phyloP scores from a whole-genome alignment of 2,329 filamentous ascomycete species.

The Aureobasidium sp. region DNA sequence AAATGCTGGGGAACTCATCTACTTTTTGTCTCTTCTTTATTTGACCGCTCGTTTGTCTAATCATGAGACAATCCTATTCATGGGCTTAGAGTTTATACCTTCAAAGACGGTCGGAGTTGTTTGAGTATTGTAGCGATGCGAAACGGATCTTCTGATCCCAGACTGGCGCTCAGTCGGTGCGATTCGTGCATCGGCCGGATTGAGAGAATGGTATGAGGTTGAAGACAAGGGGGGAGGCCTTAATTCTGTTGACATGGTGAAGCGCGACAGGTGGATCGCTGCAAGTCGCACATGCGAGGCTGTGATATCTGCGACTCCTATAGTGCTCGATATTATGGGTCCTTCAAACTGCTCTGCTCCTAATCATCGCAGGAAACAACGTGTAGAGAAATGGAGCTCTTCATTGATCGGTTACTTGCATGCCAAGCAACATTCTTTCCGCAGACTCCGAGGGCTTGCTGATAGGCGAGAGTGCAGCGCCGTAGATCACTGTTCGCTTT shows the following conservation, averaged over 20 bases:
- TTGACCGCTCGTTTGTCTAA: neutral
- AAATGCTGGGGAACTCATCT: neutral
- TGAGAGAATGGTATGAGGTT: conserved; percentile 4
- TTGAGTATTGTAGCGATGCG: neutral
- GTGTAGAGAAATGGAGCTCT: neutral
- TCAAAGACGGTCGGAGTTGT: neutral
- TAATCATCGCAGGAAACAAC: neutral
- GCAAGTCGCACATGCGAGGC: neutral
- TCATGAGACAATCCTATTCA: neutral
- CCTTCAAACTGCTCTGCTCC: neutral
- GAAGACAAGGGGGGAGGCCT: neutral
- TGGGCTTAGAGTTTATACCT: neutral
- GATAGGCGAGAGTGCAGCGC: neutral
- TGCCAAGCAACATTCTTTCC: neutral
- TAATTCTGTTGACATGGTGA: conserved; percentile 1
- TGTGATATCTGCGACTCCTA: neutral
- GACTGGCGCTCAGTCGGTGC: neutral
- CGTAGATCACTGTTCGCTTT: neutral
- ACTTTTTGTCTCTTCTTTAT: neutral
- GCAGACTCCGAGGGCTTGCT: conserved; percentile 3
- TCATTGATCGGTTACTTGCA: conserved; percentile 6
- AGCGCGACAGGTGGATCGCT: conserved; percentile 8
- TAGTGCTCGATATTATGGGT: neutral
- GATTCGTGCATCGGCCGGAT: neutral
- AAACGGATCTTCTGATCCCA: neutral